phyloP scores from a whole-genome alignment of 2,329 filamentous ascomycete genomes.

The Uncinocarpus reesii region DNA sequence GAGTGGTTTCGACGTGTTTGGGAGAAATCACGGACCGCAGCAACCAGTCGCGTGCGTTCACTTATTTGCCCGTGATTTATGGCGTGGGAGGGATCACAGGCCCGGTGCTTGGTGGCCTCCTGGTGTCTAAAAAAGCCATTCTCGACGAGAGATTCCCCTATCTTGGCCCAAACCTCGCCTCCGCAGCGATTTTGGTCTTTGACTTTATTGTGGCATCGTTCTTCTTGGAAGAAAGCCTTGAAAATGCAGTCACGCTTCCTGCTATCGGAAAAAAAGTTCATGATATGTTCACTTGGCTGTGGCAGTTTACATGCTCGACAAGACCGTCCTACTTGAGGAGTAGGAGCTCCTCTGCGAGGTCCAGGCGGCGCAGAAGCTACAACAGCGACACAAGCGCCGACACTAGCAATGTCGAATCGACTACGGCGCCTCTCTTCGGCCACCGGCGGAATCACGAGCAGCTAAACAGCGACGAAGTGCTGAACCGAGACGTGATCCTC shows the following conservation, averaged over 20 bases:
- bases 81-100: slow-evolving; percentile 88
- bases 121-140: slow-evolving; percentile 58
- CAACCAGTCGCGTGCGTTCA: slow-evolving; percentile 89
- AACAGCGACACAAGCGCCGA: slow-evolving; percentile 28
- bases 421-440: slow-evolving; percentile 21
- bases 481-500: slow-evolving; percentile 71
- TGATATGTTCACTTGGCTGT: slow-evolving; percentile 56
- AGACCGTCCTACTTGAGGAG: slow-evolving; percentile 49
- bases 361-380: slow-evolving; percentile 27
- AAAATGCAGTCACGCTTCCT: slow-evolving; percentile 53
- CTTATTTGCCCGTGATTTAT: slow-evolving; percentile 92
- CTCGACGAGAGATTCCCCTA: slow-evolving; percentile 59
- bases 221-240: slow-evolving; percentile 78
- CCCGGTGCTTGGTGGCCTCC: slow-evolving; percentile 75
- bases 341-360: slow-evolving; percentile 15
- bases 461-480: slow-evolving; percentile 46
- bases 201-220: slow-evolving; percentile 65
- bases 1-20: slow-evolving; percentile 82
- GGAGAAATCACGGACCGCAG: slow-evolving; percentile 91
- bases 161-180: slow-evolving; percentile 70
- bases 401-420: not conserved
- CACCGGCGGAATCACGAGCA: slow-evolving; percentile 34
- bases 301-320: slow-evolving; percentile 54
- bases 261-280: slow-evolving; percentile 49
- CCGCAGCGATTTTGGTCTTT: slow-evolving; percentile 58